phyloP scores from a whole-genome alignment of 495 filamentous ascomycete species.

The Penicillium verhagenii region DNA sequence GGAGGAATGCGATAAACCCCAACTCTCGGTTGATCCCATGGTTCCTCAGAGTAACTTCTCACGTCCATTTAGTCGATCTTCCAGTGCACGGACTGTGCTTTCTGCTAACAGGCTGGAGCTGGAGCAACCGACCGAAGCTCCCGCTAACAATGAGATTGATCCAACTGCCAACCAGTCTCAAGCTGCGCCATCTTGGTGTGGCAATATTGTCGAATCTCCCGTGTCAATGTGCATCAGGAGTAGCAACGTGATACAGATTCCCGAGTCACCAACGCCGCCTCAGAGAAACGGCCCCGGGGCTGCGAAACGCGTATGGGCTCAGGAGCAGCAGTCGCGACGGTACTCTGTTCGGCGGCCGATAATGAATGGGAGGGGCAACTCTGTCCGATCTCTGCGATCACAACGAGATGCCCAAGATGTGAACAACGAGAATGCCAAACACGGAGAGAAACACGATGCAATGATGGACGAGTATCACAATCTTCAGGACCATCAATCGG shows the following conservation, averaged over 20 bases:
- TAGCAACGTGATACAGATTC: constrained; percentile 19
- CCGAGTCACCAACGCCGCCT: constrained; percentile 35
- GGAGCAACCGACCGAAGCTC: background rate
- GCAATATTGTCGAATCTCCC: background rate
- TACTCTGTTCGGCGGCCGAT: constrained; percentile 33
- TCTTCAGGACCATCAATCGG: constrained; percentile 22
- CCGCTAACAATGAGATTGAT: background rate
- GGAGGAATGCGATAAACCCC: background rate
- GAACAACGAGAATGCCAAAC: constrained; percentile 35
- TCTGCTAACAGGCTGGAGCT: constrained; percentile 16
- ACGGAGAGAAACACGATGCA: constrained; percentile 23
- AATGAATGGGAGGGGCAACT: constrained; percentile 22
- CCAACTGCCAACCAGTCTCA: background rate
- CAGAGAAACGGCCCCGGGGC: constrained; percentile 15
- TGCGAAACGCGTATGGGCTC: constrained; percentile 27
- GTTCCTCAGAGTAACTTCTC: constrained; percentile 35
- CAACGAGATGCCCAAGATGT: constrained; percentile 20
- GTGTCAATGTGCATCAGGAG: constrained; percentile 28
- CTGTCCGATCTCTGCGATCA: constrained; percentile 32
- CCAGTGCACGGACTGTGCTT: constrained; percentile 29
- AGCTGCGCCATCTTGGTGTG: constrained; percentile 1
- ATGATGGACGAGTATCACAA: constrained; percentile 22
- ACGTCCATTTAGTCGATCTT: constrained; percentile 35
- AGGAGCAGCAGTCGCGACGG: constrained; percentile 34
- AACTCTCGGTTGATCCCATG: constrained; percentile 8